Percentiles rank a stretch among this genome's conserved stretches.
These are phyloP conservation scores for Exsudoporus frostii DNA, from an alignment of 768 basidiomycete genomes.

Conservation along the genomic window DNA sequence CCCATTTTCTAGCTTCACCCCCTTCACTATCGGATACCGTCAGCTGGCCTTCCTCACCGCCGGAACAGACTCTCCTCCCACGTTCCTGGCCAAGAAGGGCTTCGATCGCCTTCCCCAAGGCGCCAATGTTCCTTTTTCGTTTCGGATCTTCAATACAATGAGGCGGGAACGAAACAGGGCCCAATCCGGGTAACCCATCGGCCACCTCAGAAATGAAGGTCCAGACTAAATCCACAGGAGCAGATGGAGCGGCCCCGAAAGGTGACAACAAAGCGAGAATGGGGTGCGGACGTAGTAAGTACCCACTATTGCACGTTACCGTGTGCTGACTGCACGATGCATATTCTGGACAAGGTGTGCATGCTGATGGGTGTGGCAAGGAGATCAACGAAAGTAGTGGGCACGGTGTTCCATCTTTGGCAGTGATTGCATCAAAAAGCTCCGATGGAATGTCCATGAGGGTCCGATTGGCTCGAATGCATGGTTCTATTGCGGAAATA, in stretches of 20 bases:
- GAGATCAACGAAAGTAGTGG: slow-evolving; percentile 54
- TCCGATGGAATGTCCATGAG: slow-evolving; percentile 36
- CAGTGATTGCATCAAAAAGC: slow-evolving; percentile 24
- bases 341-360: slow-evolving; percentile 72
- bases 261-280: slow-evolving; percentile 45
- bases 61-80: slow-evolving; percentile 62
- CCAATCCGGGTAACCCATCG: slow-evolving; percentile 73
- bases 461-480: slow-evolving; percentile 55
- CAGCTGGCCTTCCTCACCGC: slow-evolving; percentile 35
- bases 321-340: slow-evolving; percentile 55
- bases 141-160: slow-evolving; percentile 75
- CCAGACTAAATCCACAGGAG: slow-evolving; percentile 43
- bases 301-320: slow-evolving; percentile 67
- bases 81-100: slow-evolving; percentile 57
- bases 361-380: slow-evolving; percentile 55
- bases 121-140: slow-evolving; percentile 70
- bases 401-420: slow-evolving; percentile 41
- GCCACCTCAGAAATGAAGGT: slow-evolving; percentile 43
- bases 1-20: slow-evolving; percentile 77
- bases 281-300: slow-evolving; percentile 61
- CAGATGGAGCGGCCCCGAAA: slow-evolving; percentile 37
- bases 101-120: slow-evolving; percentile 71
- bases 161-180: slow-evolving; percentile 75
- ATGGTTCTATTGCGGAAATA: slow-evolving; percentile 48
- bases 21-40: slow-evolving; percentile 45